Evolutionary conservation across 1,284 basidiomycete genomes (phyloP).

Genomic region (Ustilago curta): DNA sequence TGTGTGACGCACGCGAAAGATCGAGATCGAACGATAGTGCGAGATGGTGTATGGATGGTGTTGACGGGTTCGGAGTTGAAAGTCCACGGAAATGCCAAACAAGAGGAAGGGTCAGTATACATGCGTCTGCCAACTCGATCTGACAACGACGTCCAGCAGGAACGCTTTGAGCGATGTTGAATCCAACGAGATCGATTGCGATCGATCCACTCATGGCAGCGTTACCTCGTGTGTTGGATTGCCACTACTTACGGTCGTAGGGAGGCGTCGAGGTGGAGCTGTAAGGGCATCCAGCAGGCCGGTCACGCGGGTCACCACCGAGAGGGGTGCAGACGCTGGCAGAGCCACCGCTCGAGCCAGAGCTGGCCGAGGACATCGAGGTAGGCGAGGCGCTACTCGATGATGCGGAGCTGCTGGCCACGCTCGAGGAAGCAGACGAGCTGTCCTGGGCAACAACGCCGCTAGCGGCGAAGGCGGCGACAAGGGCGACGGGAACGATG

Average conservation of each 20-base stretch:
- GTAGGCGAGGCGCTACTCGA: constrained; percentile 25
- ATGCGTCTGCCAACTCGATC: not conserved
- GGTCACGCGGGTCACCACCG: constrained; percentile 39
- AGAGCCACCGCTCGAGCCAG: constrained; percentile 20
- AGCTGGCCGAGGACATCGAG: constrained; percentile 37
- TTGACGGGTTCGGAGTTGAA: not conserved
- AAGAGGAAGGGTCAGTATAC: constrained; percentile 19
- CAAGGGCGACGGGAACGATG: constrained; percentile 51
- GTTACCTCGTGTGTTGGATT: not conserved
- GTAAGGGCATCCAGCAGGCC: constrained; percentile 48
- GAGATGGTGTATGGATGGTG: not conserved
- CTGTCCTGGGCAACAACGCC: constrained; percentile 52
- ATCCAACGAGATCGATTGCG: too few relatives aligned
- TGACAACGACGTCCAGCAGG: not conserved
- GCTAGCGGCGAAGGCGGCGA: constrained; percentile 52
- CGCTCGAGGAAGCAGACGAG: constrained; percentile 28
- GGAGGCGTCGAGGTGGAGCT: constrained; percentile 56
- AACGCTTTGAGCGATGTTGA: too few relatives aligned
- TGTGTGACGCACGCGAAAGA: constrained; percentile 15
- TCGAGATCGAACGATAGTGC: not conserved
- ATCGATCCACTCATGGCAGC: too few relatives aligned
- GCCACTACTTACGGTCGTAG: constrained; percentile 55
- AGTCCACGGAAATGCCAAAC: not conserved
- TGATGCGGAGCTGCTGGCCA: constrained; percentile 16
- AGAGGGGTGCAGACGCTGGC: constrained; percentile 52